A percentile compares a stretch with the other conserved stretches of the same genome.
Evolutionary conservation across 495 filamentous ascomycete genomes (phyloP).

Genomic region (Penicillium canescens): DNA sequence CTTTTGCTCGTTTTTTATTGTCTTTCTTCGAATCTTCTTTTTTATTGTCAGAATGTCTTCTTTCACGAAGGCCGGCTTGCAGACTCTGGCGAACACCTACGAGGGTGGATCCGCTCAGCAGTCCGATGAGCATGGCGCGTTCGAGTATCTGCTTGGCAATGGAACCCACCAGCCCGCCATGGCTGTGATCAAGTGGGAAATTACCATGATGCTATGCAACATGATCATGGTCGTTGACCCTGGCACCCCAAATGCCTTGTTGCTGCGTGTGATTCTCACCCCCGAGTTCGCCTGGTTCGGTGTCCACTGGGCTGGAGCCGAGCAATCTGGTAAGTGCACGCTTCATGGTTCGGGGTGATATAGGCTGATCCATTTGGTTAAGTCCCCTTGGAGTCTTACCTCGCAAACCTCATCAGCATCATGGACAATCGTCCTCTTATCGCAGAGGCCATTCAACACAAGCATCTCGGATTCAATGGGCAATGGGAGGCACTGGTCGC

Average conservation of each 20-base stretch:
- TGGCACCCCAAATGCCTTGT: not conserved
- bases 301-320: slow-evolving; percentile 6
- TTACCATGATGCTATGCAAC: not conserved
- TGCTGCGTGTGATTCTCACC: slow-evolving; percentile 2
- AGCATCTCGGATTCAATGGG: too few species aligned
- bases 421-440: too few species aligned
- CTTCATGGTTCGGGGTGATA: too few species aligned
- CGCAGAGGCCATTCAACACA: too few species aligned
- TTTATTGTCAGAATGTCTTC: not conserved
- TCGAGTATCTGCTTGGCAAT: not conserved
- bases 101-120: not conserved
- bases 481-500: too few species aligned
- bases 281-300: slow-evolving; percentile 9
- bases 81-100: slow-evolving; percentile 2
- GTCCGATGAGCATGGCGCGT: not conserved
- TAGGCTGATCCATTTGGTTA: too few species aligned
- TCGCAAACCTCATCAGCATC: too few species aligned
- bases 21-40: too few species aligned
- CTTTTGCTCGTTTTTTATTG: too few species aligned
- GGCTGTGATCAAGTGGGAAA: not conserved
- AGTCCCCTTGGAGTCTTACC: too few species aligned
- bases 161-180: not conserved
- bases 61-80: slow-evolving; percentile 2
- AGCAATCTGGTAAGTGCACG: not conserved
- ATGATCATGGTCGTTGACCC: slow-evolving; percentile 8